phyloP scores from a whole-genome alignment of 306 rosid genomes.

The Acacia melanoxylon region DNA sequence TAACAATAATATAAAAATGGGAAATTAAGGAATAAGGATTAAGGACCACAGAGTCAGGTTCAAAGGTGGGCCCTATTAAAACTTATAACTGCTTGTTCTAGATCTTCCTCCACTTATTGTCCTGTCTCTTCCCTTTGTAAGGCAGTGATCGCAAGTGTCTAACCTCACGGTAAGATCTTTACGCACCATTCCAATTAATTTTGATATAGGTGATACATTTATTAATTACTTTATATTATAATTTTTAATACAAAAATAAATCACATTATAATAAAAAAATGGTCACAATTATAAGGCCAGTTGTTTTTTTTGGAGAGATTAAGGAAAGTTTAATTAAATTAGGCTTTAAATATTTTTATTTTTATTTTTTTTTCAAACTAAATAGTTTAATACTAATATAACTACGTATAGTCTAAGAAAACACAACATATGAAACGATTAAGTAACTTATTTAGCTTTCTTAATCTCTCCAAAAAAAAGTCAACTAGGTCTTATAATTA shows the following conservation, averaged over 20 bases:
- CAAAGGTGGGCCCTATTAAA: conserved; percentile 32
- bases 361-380: no score
- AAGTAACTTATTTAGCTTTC: no score
- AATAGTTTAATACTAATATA: no score
- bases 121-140: neutral
- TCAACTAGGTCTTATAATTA: no score
- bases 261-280: neutral
- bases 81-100: conserved; percentile 24
- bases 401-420: no score
- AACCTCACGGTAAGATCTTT: neutral
- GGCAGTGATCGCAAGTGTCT: conserved; percentile 4
- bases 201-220: neutral
- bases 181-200: neutral
- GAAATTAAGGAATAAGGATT: neutral
- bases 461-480: no score
- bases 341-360: no score
- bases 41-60: neutral
- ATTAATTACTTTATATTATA: neutral
- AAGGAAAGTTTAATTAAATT: no score
- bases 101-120: conserved; percentile 21
- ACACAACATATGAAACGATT: no score
- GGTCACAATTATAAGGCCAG: no score
- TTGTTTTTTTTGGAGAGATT: no score
- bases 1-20: neutral
- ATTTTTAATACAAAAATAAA: no score